Conservation (phyloP, 2,329 filamentous ascomycete genomes). For the Aspergillus niger region DNA sequence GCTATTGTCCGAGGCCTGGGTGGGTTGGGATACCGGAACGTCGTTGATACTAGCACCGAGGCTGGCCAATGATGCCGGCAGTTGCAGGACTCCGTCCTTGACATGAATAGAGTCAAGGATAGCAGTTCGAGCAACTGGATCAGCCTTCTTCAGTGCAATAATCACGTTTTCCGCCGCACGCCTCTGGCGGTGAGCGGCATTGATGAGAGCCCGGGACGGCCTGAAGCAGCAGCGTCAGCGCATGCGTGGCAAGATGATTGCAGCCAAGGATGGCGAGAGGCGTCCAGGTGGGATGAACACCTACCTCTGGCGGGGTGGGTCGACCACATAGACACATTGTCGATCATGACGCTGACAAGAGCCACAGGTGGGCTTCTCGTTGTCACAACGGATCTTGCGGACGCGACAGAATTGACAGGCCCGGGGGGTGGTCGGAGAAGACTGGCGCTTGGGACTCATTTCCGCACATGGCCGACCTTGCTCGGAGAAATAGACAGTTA, state of each 20-base stretch:
- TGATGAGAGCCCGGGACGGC: neutral
- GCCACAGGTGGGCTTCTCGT: constrained; percentile 1
- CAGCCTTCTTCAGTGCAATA: neutral
- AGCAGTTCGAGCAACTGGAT: neutral
- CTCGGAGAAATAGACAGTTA: neutral
- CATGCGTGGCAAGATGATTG: neutral
- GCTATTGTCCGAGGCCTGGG: neutral
- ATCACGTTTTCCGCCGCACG: neutral
- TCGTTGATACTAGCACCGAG: neutral
- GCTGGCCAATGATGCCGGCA: neutral
- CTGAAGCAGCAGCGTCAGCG: neutral
- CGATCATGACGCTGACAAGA: constrained; percentile 5
- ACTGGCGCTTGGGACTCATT: constrained; percentile 1
- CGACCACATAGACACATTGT: constrained; percentile 6
- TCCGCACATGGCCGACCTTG: neutral
- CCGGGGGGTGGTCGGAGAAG: neutral
- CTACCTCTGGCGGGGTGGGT: constrained; percentile 6
- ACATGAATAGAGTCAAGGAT: neutral
- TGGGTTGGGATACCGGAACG: neutral
- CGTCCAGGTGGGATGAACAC: neutral
- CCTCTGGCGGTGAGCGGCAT: neutral
- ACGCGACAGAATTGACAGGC: constrained; percentile 13
- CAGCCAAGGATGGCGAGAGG: neutral
- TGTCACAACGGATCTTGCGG: constrained; percentile 13
- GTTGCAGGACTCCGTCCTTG: neutral